Evolutionary conservation across 2,329 filamentous ascomycete genomes (phyloP), one percentile per base, ranked within the genome.

Genomic region (Colletotrichum somersetense): DNA sequence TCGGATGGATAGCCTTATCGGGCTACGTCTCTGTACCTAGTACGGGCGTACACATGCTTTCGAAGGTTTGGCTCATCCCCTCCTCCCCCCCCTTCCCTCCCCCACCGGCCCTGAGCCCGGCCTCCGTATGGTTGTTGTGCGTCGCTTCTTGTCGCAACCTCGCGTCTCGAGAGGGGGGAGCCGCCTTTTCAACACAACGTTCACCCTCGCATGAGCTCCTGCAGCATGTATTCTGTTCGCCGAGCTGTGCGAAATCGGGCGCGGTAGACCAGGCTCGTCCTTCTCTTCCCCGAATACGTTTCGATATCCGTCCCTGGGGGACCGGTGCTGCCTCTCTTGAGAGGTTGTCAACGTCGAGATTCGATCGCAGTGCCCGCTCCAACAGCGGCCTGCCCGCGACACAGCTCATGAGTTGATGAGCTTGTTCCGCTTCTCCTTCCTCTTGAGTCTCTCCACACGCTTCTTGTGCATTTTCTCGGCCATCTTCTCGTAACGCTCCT

Each of bases 391-490:
- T 61, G 40, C 23, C 53, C 69, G 44, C 23, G 61, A 40, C 11
- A 16, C 59, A 18, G 64, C 73, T 88, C 85, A 92, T 73, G 90
- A 91, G 80, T 91, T 91, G 78, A 92, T 80, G 80, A 94, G 84
- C 85, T 96, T 96, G 83, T 96, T 99, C 80, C 96, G 91, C 91
- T 98, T 98, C 87, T 99, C 96, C 83, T 94, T 93, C 80, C 95
- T 90, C 91, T 95, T 97, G 82, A 97, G 83, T 77, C 96, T 90
- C 84, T 99, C 96, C 16, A 98, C 92, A 73, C 95, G 89, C 88
- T 97, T 98, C 83, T 90, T 91, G 85, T 98, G 96, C 96, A 99
- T 98, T 86, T 96, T 98, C 85, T 95, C 94, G 26, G 95, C 96
- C 90, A 99, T 90, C 86, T 95, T 94, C 82, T 95, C 94, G 80